These are phyloP conservation scores for Thymus quinquecostatus DNA, from an alignment of 257 asterid genomes.

Conservation along the genomic window DNA sequence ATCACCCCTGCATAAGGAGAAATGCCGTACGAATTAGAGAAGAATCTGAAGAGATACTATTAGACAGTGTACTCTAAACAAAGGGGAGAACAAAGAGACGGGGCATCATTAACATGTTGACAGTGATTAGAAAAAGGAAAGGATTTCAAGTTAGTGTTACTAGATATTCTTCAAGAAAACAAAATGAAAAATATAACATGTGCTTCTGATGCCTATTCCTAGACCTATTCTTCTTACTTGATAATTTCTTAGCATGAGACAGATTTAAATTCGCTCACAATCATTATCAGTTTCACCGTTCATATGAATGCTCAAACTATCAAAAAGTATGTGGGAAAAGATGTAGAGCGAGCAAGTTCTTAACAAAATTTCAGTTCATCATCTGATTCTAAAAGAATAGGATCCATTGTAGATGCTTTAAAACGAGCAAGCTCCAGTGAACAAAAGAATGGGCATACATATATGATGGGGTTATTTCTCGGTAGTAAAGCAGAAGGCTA, in stretches of 20 bases:
- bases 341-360: not conserved
- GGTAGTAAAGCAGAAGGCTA: no score
- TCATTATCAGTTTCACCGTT: not conserved
- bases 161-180: not conserved
- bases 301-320: not conserved
- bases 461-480: no score
- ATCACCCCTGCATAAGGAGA: constrained; percentile 59
- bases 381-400: not conserved
- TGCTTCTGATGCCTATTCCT: not conserved
- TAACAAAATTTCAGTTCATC: not conserved
- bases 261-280: not conserved
- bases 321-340: not conserved
- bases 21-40: not conserved
- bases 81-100: not conserved
- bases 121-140: not conserved
- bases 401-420: no score
- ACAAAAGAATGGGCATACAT: no score
- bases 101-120: not conserved
- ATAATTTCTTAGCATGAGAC: not conserved
- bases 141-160: not conserved
- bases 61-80: not conserved
- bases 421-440: no score
- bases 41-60: not conserved
- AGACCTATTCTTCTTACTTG: not conserved
- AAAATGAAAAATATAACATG: not conserved